Evolutionary conservation across 371 early-diverging fungal species (phyloP).

Genomic region (Entomophthora muscae): DNA sequence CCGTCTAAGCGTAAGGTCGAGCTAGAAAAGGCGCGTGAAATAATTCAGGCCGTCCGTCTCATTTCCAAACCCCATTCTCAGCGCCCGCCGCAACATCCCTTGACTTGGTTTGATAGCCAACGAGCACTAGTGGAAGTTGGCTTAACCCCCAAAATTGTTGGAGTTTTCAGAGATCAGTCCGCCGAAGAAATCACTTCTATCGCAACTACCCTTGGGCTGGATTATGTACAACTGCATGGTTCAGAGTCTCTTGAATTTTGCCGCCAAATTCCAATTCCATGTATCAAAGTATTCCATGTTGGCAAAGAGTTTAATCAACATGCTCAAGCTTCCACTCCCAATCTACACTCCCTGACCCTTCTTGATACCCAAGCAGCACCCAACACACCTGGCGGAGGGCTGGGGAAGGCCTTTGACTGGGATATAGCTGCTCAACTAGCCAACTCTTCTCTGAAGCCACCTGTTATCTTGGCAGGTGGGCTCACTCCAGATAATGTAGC

Average conservation of each 20-base stretch:
- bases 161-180: constrained; percentile 79
- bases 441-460: constrained; percentile 20
- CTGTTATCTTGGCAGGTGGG: constrained; percentile 81
- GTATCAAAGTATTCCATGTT: constrained; percentile 81
- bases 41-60: constrained; percentile 36
- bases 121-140: constrained; percentile 22
- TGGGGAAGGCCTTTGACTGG: constrained; percentile 63
- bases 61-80: neutral
- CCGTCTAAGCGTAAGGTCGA: constrained; percentile 39
- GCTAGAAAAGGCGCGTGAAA: constrained; percentile 32
- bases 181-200: constrained; percentile 53
- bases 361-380: constrained; percentile 49
- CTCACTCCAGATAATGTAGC: constrained; percentile 64
- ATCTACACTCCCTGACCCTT: constrained; percentile 40
- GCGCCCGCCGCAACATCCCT: neutral
- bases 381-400: constrained; percentile 47
- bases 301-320: constrained; percentile 20
- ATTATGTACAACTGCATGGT: constrained; percentile 87
- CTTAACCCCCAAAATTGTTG: constrained; percentile 65
- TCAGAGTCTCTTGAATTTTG: constrained; percentile 45
- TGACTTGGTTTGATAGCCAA: constrained; percentile 37
- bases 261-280: constrained; percentile 55
- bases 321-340: constrained; percentile 21
- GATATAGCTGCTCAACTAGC: constrained; percentile 41
- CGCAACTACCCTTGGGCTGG: constrained; percentile 45